Conservation (phyloP, 768 basidiomycete species). For the Tricholoma sp. region DNA sequence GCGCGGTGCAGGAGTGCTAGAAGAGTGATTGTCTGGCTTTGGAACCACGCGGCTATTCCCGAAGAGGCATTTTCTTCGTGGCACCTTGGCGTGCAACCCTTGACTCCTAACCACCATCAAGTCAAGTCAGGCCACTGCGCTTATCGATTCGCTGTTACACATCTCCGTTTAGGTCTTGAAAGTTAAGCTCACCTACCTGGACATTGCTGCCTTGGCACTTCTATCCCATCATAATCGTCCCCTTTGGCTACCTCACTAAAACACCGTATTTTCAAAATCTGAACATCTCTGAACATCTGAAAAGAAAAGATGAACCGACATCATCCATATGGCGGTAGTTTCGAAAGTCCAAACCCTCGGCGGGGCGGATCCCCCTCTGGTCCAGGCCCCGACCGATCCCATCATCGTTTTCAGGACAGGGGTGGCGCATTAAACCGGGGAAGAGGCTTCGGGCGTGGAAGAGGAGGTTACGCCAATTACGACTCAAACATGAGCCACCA, state of each 20-base stretch:
- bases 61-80: slow-evolving; percentile 19
- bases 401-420: slow-evolving; percentile 55
- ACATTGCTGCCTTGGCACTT: slow-evolving; percentile 13
- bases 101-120: slow-evolving; percentile 34
- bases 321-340: slow-evolving; percentile 75
- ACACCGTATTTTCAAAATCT: slow-evolving; percentile 9
- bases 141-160: slow-evolving; percentile 12
- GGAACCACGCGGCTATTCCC: slow-evolving; percentile 28
- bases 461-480: slow-evolving; percentile 49
- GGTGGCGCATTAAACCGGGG: slow-evolving; percentile 48
- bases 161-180: slow-evolving; percentile 19
- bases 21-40: slow-evolving; percentile 18
- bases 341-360: slow-evolving; percentile 47
- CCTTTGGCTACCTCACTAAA: slow-evolving; percentile 31
- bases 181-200: slow-evolving; percentile 23
- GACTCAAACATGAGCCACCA: slow-evolving; percentile 47
- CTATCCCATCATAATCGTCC: slow-evolving; percentile 1
- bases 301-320: slow-evolving; percentile 73
- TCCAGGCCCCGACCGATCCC: slow-evolving; percentile 70
- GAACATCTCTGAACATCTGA: slow-evolving; percentile 17
- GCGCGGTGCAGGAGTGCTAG: slow-evolving; percentile 19
- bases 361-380: slow-evolving; percentile 65
- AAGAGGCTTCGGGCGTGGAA: slow-evolving; percentile 47
- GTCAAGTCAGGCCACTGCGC: slow-evolving; percentile 8
- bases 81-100: not conserved